phyloP scores from a whole-genome alignment of 2,329 filamentous ascomycete species.

The Sporothrix inflata region DNA sequence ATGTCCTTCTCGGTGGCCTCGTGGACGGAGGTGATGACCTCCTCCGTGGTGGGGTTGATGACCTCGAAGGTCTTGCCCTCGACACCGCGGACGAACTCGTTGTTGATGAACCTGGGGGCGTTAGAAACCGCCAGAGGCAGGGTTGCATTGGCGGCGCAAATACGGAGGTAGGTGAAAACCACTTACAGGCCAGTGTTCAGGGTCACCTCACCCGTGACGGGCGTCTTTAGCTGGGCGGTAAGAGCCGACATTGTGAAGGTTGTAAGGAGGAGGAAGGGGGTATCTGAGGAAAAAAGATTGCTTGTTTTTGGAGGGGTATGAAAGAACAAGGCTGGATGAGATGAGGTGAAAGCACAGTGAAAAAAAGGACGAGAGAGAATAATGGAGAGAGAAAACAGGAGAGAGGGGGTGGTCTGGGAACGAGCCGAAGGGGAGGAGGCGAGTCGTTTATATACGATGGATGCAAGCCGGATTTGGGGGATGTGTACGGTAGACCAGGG shows the following conservation, averaged over 20 bases:
- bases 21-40: slow-evolving; percentile 78
- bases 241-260: slow-evolving; percentile 40
- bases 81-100: slow-evolving; percentile 81
- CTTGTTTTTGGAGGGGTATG: slow-evolving; percentile 7
- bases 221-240: slow-evolving; percentile 66
- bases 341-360: slow-evolving; percentile 19
- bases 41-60: slow-evolving; percentile 84
- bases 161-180: not conserved
- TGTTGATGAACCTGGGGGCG: slow-evolving; percentile 77
- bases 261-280: not conserved
- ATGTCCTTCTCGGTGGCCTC: slow-evolving; percentile 89
- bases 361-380: not conserved
- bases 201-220: slow-evolving; percentile 61
- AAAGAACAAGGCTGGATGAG: slow-evolving; percentile 14
- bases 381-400: slow-evolving; percentile 3
- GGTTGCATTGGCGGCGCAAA: not conserved
- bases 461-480: not conserved
- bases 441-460: slow-evolving; percentile 19
- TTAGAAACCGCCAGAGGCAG: not conserved
- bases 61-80: slow-evolving; percentile 92
- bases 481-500: not conserved
- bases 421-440: not conserved
- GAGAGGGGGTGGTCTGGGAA: not conserved
- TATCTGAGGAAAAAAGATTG: not conserved
- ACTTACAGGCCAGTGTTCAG: slow-evolving; percentile 66